Percentiles rank a stretch among this genome's conserved stretches.
phyloP scores from a whole-genome alignment of 371 early-diverging fungal genomes.

The Funneliformis caledonium region DNA sequence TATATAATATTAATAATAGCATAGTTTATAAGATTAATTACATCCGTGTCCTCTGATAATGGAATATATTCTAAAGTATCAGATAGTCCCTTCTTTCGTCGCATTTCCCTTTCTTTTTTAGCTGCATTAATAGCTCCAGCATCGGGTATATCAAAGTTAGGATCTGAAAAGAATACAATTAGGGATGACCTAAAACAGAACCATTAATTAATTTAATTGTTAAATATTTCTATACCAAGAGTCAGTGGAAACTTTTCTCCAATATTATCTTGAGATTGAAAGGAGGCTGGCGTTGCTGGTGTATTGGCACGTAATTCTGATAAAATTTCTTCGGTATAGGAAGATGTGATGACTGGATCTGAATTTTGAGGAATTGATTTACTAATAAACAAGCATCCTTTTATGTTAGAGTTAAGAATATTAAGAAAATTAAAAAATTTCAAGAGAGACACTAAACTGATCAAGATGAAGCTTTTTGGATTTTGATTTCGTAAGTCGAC shows the following conservation, averaged over 20 bases:
- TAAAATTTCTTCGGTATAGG: constrained; percentile 33
- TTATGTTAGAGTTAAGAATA: neutral
- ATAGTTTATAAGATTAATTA: neutral
- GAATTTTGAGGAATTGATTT: constrained; percentile 29
- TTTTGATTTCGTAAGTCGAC: constrained; percentile 1
- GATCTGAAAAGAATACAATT: neutral
- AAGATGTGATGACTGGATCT: neutral
- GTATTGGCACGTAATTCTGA: constrained; percentile 28
- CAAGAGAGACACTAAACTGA: constrained; percentile 10
- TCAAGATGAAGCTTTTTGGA: constrained; percentile 20
- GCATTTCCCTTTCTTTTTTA: constrained; percentile 58
- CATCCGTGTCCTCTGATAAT: constrained; percentile 29
- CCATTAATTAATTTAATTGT: neutral
- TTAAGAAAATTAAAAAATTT: neutral
- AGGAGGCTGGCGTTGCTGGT: constrained; percentile 13
- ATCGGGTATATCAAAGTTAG: constrained; percentile 50
- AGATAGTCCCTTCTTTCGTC: constrained; percentile 45
- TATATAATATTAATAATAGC: neutral
- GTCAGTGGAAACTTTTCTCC: constrained; percentile 5
- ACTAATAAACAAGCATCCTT: constrained; percentile 15
- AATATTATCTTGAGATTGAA: constrained; percentile 18
- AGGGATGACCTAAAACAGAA: neutral
- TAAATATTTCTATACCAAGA: constrained; percentile 1
- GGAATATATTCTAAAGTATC: constrained; percentile 24
- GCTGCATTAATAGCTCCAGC: constrained; percentile 57